Base-by-base conservation (phyloP, 2,329 filamentous ascomycete genomes). In the Fusarium pseudoanthophilum region DNA sequence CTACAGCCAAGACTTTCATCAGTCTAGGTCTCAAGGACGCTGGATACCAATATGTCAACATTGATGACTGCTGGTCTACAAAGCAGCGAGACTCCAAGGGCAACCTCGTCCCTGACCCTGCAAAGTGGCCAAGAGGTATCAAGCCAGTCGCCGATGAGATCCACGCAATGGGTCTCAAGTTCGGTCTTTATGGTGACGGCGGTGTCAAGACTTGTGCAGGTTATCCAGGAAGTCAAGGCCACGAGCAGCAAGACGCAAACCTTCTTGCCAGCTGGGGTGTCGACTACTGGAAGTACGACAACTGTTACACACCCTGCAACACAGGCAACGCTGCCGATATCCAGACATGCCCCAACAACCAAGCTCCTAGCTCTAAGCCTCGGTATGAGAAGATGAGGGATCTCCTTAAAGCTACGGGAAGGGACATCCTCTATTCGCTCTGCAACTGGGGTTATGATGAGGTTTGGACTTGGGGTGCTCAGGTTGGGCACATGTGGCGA, bases 21-120 rank as follows among this genome's bases (percentile, higher is more conserved):
- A 39, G 58, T 11, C 40, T 65, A n/a, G 66, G 67, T 30, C 30
- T 70, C 1, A 69, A 69, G 30, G 67, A 69, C 16, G 65, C 65
- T 5, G 66, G 66, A 13, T 70, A 70, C n/a, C 32, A 45, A 24
- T 70, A 70, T 20, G 32, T 70, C 52, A 69, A 69, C 40, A 69
- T 70, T 4, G 67, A 70, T 24, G 67, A 70, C n/a, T 70, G 67
- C n/a, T 70, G 67, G 67, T 70, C 67, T 26, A 62, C 56, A n/a
- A 58, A 43, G 24, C 59, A 69, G 34, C 59, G 67, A 30, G 67
- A 70, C 11, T 64, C 65, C 6, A 69, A 60, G 10, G 67, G 67
- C 13, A 69, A 62, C 6, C 60, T 69, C 4, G 58, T 70, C 2
- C 67, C 67, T 20, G 67, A 70, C 28, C 66, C 67, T 21, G 45